phyloP scores from a whole-genome alignment of 2,329 filamentous ascomycete genomes.

The Diaporthe sp. region DNA sequence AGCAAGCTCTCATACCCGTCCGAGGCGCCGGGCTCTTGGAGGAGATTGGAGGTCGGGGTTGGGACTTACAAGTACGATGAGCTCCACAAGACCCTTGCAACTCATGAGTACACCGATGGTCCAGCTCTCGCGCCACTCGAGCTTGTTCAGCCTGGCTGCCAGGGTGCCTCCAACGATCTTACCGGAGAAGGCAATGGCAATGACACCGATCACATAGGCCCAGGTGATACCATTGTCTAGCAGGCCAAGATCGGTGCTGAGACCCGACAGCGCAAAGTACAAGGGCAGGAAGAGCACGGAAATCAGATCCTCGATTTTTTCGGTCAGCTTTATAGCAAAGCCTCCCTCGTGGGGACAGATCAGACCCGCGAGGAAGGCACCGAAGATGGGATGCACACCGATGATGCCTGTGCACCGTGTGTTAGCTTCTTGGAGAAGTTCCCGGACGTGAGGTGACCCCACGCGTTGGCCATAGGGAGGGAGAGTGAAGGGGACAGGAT shows the following conservation, averaged over 20 bases:
- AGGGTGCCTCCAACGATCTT: conserved; percentile 88
- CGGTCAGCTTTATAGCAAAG: conserved; percentile 90
- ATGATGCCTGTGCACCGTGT: conserved; percentile 71
- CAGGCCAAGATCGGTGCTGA: conserved; percentile 89
- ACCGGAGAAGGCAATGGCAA: conserved; percentile 83
- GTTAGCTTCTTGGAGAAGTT: neutral
- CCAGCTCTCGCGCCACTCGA: conserved; percentile 92
- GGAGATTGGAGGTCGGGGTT: neutral
- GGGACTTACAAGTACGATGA: conserved; percentile 86
- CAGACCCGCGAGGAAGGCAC: conserved; percentile 88
- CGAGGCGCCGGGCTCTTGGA: neutral
- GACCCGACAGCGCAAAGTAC: conserved; percentile 92
- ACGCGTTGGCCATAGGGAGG: conserved; percentile 24
- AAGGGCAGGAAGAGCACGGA: conserved; percentile 87
- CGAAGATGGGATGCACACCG: conserved; percentile 94
- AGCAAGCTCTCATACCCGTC: conserved; percentile 16
- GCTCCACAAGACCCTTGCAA: conserved; percentile 93
- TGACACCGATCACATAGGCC: conserved; percentile 90
- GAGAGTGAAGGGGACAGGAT: conserved; percentile 27
- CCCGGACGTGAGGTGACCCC: neutral
- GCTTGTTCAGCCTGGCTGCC: conserved; percentile 80
- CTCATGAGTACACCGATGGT: conserved; percentile 94
- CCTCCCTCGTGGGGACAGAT: conserved; percentile 92
- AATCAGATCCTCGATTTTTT: conserved; percentile 95
- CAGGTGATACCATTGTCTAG: conserved; percentile 86